Percentiles rank a stretch among this genome's conserved stretches.
phyloP scores from a whole-genome alignment of 352 stramenopile genomes.

The Phytopythium ostracodes region DNA sequence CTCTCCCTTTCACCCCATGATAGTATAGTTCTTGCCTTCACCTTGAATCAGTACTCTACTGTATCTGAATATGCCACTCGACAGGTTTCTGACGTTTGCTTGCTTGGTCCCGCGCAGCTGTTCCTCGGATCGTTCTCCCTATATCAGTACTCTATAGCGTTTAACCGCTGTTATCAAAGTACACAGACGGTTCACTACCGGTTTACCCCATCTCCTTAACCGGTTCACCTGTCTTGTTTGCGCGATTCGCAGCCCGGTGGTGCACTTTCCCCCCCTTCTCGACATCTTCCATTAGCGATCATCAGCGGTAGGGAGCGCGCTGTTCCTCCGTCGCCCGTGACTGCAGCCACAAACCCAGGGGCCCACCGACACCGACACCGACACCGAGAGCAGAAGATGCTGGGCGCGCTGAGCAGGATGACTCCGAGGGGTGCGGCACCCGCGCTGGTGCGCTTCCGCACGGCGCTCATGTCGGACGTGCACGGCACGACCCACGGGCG shows the following conservation, averaged over 20 bases:
- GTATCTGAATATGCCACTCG: background rate
- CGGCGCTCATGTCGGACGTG: conserved; percentile 86
- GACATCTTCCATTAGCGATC: background rate
- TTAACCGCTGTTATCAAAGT: background rate
- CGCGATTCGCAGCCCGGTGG: conserved; percentile 2
- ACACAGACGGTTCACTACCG: background rate
- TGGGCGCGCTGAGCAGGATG: background rate
- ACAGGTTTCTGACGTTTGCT: conserved; percentile 5
- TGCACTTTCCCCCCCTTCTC: conserved; percentile 2
- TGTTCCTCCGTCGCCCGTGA: no score
- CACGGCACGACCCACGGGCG: conserved; percentile 86
- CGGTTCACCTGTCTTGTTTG: conserved; percentile 5
- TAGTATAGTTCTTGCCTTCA: background rate
- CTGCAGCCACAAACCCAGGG: no score
- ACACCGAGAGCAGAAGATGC: background rate
- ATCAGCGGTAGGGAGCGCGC: background rate
- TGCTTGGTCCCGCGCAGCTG: background rate
- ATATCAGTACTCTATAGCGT: background rate
- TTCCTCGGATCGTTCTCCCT: no score
- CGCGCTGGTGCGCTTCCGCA: conserved; percentile 23
- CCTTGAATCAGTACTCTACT: background rate
- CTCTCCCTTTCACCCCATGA: background rate
- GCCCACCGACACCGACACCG: background rate
- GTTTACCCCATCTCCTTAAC: background rate
- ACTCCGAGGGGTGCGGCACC: conserved; percentile 11